Percentiles rank a stretch among this genome's conserved stretches.
phyloP scores from a whole-genome alignment of 2,329 filamentous ascomycete genomes.

The Colletotrichum magnum region DNA sequence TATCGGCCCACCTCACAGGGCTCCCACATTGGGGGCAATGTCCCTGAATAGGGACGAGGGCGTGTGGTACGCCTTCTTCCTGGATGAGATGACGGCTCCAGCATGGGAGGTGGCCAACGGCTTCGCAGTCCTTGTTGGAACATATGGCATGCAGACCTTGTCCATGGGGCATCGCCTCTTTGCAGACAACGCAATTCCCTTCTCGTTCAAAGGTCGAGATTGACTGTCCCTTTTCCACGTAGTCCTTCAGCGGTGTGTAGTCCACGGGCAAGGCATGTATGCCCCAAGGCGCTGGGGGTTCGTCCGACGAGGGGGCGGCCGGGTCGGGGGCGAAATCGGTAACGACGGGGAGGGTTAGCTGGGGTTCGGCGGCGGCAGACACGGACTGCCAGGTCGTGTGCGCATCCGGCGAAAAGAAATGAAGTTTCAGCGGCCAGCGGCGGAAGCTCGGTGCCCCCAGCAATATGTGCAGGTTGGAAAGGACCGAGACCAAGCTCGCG shows the following conservation, averaged over 20 bases:
- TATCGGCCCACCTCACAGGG: conserved; percentile 77
- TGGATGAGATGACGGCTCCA: conserved; percentile 68
- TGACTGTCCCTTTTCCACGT: conserved; percentile 68
- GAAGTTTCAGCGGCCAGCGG: conserved; percentile 85
- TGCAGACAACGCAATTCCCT: conserved; percentile 69
- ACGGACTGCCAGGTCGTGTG: conserved; percentile 77
- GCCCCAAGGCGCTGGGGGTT: conserved; percentile 53
- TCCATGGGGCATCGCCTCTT: conserved; percentile 58
- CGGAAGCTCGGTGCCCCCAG: conserved; percentile 84
- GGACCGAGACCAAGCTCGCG: conserved; percentile 74
- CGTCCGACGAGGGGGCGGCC: conserved; percentile 20
- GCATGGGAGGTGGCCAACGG: conserved; percentile 72
- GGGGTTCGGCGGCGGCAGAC: conserved; percentile 62
- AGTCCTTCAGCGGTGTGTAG: conserved; percentile 66
- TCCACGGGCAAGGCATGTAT: conserved; percentile 70
- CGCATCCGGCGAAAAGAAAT: conserved; percentile 83
- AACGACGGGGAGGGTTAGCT: conserved; percentile 65
- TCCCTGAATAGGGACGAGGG: conserved; percentile 77
- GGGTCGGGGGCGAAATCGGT: conserved; percentile 65
- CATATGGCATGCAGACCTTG: conserved; percentile 71
- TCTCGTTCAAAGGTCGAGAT: conserved; percentile 70
- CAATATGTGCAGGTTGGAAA: conserved; percentile 87
- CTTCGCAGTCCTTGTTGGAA: conserved; percentile 66
- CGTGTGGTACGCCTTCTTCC: conserved; percentile 51
- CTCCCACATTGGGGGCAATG: conserved; percentile 79